Evolutionary conservation across 2,329 filamentous ascomycete species (phyloP).

Genomic region (Shiraia bambusicola): DNA sequence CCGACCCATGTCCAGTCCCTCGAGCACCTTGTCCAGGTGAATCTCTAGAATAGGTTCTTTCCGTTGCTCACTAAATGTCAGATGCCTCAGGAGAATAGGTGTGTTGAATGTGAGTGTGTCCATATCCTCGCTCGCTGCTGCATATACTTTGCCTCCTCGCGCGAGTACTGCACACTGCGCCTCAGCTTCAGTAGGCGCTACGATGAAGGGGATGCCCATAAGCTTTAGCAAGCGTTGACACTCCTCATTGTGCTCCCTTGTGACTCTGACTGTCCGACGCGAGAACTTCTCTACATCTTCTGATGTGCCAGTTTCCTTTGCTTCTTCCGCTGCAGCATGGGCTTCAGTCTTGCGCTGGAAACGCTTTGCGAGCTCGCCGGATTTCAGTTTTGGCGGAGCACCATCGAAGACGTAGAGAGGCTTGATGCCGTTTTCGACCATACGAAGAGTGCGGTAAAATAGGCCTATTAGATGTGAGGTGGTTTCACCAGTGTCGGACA

Average conservation of each 20-base stretch:
- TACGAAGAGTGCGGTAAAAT: conserved; percentile 97
- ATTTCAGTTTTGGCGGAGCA: conserved; percentile 94
- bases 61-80: conserved; percentile 95
- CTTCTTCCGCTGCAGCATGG: conserved; percentile 85
- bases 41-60: conserved; percentile 99
- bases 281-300: conserved; percentile 99
- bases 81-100: conserved; percentile 84
- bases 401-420: conserved; percentile 98
- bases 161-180: conserved; percentile 93
- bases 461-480: conserved; percentile 99
- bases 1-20: conserved; percentile 84
- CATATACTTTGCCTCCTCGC: conserved; percentile 90
- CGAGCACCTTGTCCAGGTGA: conserved; percentile 79
- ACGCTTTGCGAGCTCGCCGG: conserved; percentile 92
- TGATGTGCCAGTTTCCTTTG: conserved; percentile 94
- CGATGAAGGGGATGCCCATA: conserved; percentile 94
- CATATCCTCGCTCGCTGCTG: conserved; percentile 97
- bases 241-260: conserved; percentile 94
- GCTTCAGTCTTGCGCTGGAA: conserved; percentile 95
- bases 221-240: conserved; percentile 87
- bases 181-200: conserved; percentile 95
- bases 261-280: conserved; percentile 86
- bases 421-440: conserved; percentile 98
- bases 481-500: conserved; percentile 90
- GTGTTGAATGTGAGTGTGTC: conserved; percentile 95